phyloP scores from a whole-genome alignment of 441 rosid genomes.

The Lepidium campestre region DNA sequence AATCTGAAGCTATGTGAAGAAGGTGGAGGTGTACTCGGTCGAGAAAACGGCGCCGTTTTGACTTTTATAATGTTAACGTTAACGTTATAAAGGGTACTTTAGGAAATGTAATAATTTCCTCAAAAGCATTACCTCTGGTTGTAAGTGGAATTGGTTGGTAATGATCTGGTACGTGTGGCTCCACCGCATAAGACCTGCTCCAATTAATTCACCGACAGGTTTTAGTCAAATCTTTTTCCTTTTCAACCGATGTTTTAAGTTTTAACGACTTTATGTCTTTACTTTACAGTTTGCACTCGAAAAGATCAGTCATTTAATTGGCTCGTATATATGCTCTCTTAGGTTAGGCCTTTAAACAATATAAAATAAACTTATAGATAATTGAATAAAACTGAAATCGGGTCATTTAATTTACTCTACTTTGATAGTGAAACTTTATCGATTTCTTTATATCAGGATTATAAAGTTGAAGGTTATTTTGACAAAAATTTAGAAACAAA shows the following conservation, averaged over 20 bases:
- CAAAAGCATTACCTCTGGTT: background rate
- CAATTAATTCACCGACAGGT: constrained; percentile 11
- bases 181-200: constrained; percentile 5
- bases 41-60: constrained; percentile 15
- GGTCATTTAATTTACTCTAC: background rate
- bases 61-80: constrained; percentile 7
- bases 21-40: background rate
- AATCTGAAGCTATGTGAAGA: constrained; percentile 14
- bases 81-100: constrained; percentile 23
- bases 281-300: background rate
- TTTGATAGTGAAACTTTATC: no score
- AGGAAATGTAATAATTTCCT: background rate
- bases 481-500: background rate
- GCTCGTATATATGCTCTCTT: background rate
- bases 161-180: constrained; percentile 17
- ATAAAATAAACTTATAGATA: background rate
- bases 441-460: no score
- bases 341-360: background rate
- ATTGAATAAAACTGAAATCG: background rate
- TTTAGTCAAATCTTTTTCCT: background rate
- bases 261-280: background rate
- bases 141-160: constrained; percentile 19
- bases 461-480: no score
- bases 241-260: background rate
- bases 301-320: background rate